Base-by-base conservation (phyloP, 2,329 filamentous ascomycete species). In the Tolypocladium paradoxum region DNA sequence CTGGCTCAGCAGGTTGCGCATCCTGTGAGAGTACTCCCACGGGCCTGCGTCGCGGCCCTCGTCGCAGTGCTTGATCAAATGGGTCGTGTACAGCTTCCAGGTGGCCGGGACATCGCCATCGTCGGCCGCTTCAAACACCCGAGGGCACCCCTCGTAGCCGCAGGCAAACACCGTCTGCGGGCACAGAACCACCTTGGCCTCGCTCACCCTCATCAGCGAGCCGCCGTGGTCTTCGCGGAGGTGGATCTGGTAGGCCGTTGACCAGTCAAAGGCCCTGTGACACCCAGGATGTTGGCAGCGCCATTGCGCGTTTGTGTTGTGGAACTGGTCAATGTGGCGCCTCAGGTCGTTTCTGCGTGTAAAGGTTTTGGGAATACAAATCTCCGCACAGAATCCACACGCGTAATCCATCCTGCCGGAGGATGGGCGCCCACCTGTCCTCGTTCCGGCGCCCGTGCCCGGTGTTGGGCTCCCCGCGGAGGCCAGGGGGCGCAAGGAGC, bases 91-190 rank as follows among this genome's bases (percentile, higher is more conserved):
- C 46, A 74, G 69, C 58, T 73, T 72, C 50, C 74, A 72, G 1
- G 65, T 67, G 2, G 67, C 61, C 9, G 64, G 61, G 16, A 68
- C 68, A 20, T 75, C 70, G 20, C 65, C 64, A 45, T 74, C 72
- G 29, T 64, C 65, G 9, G 65, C 57, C 0, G 73, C 68, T 57
- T 76, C 74, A 38, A 74, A 73, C 2, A 77, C 67, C n/a, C 70
- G 63, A 12, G 63, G 56, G 56, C 74, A 76, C 49, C 68, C 68
- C 52, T 70, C 68, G 53, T 76, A 76, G 12, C 74, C 74, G 56
- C 74, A 77, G 20, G 73, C 74, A 55, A 76, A 77, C 24, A 76
- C 69, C 3, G 73, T 70, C 57, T 76, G 74, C 1, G 70, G 70
- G 54, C 73, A 76, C 6, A 76, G 61, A 29, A 66, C 68, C 38